phyloP scores from a whole-genome alignment of 2,329 filamentous ascomycete genomes.

The Pyricularia sp. region DNA sequence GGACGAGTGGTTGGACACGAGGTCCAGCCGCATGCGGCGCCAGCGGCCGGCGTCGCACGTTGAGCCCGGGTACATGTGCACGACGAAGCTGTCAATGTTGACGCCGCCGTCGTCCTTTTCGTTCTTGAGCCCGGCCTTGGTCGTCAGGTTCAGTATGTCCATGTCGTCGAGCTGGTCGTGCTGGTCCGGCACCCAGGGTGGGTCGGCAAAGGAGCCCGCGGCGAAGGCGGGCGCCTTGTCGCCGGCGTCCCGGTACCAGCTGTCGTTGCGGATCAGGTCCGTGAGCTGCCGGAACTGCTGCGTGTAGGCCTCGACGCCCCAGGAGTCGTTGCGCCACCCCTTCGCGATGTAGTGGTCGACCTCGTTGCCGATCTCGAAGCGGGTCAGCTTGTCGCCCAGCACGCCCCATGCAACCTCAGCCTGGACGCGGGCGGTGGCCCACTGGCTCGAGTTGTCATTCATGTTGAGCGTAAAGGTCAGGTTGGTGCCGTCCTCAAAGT shows the following conservation, averaged over 20 bases:
- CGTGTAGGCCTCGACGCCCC: constrained; percentile 14
- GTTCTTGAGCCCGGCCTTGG: constrained; percentile 5
- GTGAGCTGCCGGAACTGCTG: constrained; percentile 22
- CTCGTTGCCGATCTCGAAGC: constrained; percentile 26
- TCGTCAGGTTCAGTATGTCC: constrained; percentile 23
- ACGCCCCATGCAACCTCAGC: constrained; percentile 19
- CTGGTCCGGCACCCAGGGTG: constrained; percentile 25
- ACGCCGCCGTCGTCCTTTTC: constrained; percentile 14
- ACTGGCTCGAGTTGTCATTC: constrained; percentile 7
- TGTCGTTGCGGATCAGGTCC: constrained; percentile 17
- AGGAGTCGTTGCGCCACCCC: constrained; percentile 17
- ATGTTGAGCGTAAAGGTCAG: constrained; percentile 13
- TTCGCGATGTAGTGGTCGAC: constrained; percentile 26
- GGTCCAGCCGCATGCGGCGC: constrained; percentile 25
- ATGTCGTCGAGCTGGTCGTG: constrained; percentile 25
- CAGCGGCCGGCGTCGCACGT: constrained; percentile 13
- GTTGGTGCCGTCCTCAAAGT: constrained; percentile 3
- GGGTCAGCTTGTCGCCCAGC: constrained; percentile 13
- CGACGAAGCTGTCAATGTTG: constrained; percentile 16
- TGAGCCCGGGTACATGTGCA: constrained; percentile 7
- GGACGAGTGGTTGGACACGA: constrained; percentile 23
- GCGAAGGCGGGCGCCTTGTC: constrained; percentile 18
- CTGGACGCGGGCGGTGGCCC: constrained; percentile 10
- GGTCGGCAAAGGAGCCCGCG: constrained; percentile 24
- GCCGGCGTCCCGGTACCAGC: constrained; percentile 18